Evolutionary conservation across 768 basidiomycete genomes (phyloP), one percentile per base, ranked within the genome.

Genomic region (Tricholoma furcatifolium): DNA sequence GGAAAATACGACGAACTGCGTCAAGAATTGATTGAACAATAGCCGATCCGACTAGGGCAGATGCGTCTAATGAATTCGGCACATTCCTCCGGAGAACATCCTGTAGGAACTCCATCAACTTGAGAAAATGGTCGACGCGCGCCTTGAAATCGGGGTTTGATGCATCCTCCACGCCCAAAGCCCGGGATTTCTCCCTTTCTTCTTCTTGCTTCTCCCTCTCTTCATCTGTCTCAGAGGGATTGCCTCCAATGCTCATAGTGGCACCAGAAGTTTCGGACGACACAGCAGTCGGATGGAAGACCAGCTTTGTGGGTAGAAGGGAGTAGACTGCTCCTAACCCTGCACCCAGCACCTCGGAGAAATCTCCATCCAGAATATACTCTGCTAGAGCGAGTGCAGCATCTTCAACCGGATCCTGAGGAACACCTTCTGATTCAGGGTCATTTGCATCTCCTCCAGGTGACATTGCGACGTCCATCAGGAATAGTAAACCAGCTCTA

Each of bases 401-500:
- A 63, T 94, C 93, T 27, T 82, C 82, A 38, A 92, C 81, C 3
- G 93, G 87, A 65, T 96, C 92, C 5, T 67, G 49, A 9, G 66
- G 62, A 5, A 59, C 38, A 18, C 50, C 47, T 39, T 73, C 74
- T 39, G 68, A 72, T 4, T 68, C 54, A 8, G 74, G 65, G 35
- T 72, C 73, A 55, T 73, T 75, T 11, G 69, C 62, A 9, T 49
- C 43, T 54, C 82, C 82, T 23, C 78, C 79, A 1, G 91, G 83
- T n/a, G 88, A 89, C 85, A 94, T 94, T 4, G 95, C 94, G 23
- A 97, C 89, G 60, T 96, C 94, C 84, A 98, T 89, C 36, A 98
- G 80, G 68, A 94, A 93, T n/a, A 96, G 73, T 14, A 98, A 72
- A 6, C 95, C 96, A 12, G 91, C 91, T 9, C 96, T 82, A 2